Conservation (phyloP, 805 yeast species). For the Dipodascus albidus region DNA sequence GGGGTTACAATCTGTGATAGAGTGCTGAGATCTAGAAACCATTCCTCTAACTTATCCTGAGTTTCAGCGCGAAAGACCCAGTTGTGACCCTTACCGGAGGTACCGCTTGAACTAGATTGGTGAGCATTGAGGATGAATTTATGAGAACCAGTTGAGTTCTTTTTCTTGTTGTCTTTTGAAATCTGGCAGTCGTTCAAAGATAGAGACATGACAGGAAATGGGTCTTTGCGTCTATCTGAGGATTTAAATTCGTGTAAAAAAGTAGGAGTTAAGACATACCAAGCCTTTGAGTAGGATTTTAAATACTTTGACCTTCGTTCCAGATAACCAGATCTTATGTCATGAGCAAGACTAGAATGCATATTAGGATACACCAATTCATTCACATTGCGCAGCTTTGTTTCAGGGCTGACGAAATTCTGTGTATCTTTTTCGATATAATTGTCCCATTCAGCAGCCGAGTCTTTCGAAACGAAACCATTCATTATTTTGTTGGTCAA, state of each 20-base stretch:
- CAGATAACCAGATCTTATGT: slow-evolving; percentile 64
- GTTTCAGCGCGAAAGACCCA: slow-evolving; percentile 93
- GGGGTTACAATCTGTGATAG: slow-evolving; percentile 56
- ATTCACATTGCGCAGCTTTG: slow-evolving; percentile 49
- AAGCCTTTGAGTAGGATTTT: slow-evolving; percentile 83
- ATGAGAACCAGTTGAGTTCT: slow-evolving; percentile 35
- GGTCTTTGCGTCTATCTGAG: slow-evolving; percentile 69
- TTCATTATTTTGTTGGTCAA: slow-evolving; percentile 62
- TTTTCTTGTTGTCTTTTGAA: slow-evolving; percentile 70
- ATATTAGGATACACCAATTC: slow-evolving; percentile 59
- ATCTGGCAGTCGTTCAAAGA: slow-evolving; percentile 70
- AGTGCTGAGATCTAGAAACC: slow-evolving; percentile 71
- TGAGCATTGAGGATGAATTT: slow-evolving; percentile 75
- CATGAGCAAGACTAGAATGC: slow-evolving; percentile 54
- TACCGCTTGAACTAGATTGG: slow-evolving; percentile 44
- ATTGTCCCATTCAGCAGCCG: slow-evolving; percentile 80
- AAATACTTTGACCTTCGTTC: slow-evolving; percentile 87
- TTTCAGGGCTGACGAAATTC: slow-evolving; percentile 52
- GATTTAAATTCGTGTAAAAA: slow-evolving; percentile 86
- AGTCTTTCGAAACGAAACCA: slow-evolving; percentile 67
- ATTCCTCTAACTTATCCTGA: slow-evolving; percentile 63
- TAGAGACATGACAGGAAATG: slow-evolving; percentile 72
- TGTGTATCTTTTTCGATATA: slow-evolving; percentile 56
- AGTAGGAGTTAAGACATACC: slow-evolving; percentile 82
- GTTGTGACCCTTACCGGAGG: slow-evolving; percentile 54